Base-by-base conservation (phyloP, 2,329 filamentous ascomycete species). In the Penicillium sp. region DNA sequence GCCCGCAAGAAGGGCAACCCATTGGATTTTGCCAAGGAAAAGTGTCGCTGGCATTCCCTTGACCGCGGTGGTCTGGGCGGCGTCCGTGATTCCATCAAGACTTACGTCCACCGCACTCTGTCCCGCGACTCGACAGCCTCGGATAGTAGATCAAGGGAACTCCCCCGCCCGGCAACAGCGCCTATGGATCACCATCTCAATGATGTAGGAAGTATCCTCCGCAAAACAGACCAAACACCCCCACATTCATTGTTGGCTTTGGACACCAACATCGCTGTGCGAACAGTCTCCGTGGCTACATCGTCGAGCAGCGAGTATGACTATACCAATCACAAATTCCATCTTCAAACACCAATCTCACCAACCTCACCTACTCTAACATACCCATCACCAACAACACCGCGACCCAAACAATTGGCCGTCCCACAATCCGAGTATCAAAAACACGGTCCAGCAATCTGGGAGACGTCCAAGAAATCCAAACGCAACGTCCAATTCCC, bases 371-470 rank as follows among this genome's bases (percentile, higher is more conserved):
- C 43, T 18, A 41, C 36, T 23, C 5, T 5, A 6, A 49, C 59
- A n/a, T 45, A 52, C 9, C 19, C 47, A 40, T 45, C 43, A 13
- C 61, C 47, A 13, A 53, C 2, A 51, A 56, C 32, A 6, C 53
- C 60, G 9, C 61, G 60, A 1, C 57, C 36, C 4, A 67, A 64
- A 47, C 70, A 70, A 40, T 61, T 69, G 2, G 70, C 70, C 1
- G 67, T 73, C 2, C 72, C 70, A 2, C 59, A 71, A 9, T 68
- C 70, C 0, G 60, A 67, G 1, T 75, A 75, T 38, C 73, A 74
- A 53, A 69, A 70, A 43, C 70, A 74, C 29, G 72, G 70, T 6
- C 53, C 70, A 0, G 61, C 67, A 3, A 67, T 71, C 39, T 74
- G 70, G 67, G 70, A 71, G n/a, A 61, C 64, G 10, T 53, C 61